Evolutionary conservation across 2,329 filamentous ascomycete species (phyloP), one percentile per base, ranked within the genome.

Genomic region (Albophoma yamanashiensis): DNA sequence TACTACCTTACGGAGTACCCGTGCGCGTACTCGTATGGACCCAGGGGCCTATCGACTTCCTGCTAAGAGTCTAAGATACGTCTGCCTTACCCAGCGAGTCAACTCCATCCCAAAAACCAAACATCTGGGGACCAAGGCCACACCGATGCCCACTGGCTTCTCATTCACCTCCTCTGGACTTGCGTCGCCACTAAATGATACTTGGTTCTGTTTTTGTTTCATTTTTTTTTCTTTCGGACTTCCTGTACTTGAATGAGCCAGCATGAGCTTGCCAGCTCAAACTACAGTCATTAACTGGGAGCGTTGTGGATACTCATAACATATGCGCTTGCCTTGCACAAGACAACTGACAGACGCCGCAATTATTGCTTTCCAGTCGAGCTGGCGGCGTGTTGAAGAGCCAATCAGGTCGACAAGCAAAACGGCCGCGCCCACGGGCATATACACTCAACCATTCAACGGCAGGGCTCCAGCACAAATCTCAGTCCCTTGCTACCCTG

Each of bases 401-500:
- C 39, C 4, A 3, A 17, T 8, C 39, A 20, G 39, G 39, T 15
- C 20, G 20, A 43, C 40, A 43, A 1, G 6, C 40, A 6, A n/a
- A 6, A n/a, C 8, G 20, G 20, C 6, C 6, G 20, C 40, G 40
- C 11, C 20, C 40, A 43, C 20, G 4, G 27, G 27, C 27, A 3
- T 31, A 31, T 25, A 8, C 2, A n/a, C 25, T 7, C 42, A 25
- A 4, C 2, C 42, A 9, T 14, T 25, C 22, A 47, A 47, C 43
- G 25, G n/a, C 11, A 25, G 14, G 64, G 59, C 57, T 73, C 69
- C 42, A 75, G 66, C 22, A 70, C 63, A 59, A 75, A 67, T 39
- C 71, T 72, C 55, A 74, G 62, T 7, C 69, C 72, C 58, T 74
- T 69, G 25, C 69, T 69, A 57, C 70, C 69, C 69, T 71, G 20